Evolutionary conservation across 2,329 filamentous ascomycete genomes (phyloP).

Genomic region (Chaetomiaceae sp.): DNA sequence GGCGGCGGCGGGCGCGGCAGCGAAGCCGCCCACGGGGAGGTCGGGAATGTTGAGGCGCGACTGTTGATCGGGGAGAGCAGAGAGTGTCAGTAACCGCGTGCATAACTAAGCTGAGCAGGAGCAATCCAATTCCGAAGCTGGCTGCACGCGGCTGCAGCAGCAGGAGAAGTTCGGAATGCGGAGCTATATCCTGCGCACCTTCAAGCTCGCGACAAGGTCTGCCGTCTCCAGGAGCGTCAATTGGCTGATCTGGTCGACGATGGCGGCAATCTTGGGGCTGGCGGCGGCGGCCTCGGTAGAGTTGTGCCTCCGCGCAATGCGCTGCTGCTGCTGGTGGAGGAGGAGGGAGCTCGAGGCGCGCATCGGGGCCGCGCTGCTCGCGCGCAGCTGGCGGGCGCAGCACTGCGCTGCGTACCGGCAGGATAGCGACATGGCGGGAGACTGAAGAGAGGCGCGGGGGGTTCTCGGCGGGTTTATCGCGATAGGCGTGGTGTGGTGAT

Average conservation of each 20-base stretch:
- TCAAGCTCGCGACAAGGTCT: constrained; percentile 87
- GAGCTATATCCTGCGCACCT: constrained; percentile 64
- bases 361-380: constrained; percentile 32
- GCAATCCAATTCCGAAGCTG: neutral
- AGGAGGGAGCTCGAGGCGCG: constrained; percentile 38
- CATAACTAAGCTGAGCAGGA: neutral
- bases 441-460: constrained; percentile 14
- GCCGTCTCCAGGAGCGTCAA: constrained; percentile 97
- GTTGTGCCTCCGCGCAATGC: constrained; percentile 71
- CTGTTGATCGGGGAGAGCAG: constrained; percentile 39
- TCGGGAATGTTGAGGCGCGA: constrained; percentile 95
- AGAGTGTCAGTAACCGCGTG: neutral
- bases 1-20: constrained; percentile 52
- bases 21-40: constrained; percentile 88
- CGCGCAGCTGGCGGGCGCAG: constrained; percentile 58
- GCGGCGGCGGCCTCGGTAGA: constrained; percentile 66
- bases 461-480: too few species aligned
- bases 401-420: constrained; percentile 58
- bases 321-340: constrained; percentile 40
- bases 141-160: neutral
- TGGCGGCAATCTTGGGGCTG: constrained; percentile 87
- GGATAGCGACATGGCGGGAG: constrained; percentile 52
- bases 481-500: constrained; percentile 12
- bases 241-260: constrained; percentile 98
- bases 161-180: too few species aligned